Evolutionary conservation across 345 rosid species (phyloP), one percentile per base, ranked within the genome.

Genomic region (Lagerstroemia speciosa): DNA sequence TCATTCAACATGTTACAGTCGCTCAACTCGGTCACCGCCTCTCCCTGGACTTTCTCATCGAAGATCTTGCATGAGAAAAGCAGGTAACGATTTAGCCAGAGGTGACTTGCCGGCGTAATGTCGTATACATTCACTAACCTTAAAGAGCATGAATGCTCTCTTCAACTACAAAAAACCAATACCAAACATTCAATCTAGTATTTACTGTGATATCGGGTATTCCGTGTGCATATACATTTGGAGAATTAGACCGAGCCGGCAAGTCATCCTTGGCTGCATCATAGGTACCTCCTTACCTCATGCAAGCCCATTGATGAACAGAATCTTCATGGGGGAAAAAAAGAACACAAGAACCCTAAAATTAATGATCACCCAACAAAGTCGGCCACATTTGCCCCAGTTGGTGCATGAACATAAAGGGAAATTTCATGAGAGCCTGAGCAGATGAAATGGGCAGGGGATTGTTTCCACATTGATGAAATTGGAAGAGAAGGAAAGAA

Each of bases 251-350:
- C 6, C 5, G 37, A 34, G 64, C 80, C 93, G 93, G 93, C 90
- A 87, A 87, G 90, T 87, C 93, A 87, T 87, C 90, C 93, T 87
- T 87, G 90, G 90, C 93, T 87, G 80, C 78, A 76, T 72, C 69
- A 74, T 81, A 64, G 64, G 5, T 22, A 32, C 74, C 87, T 80
- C 81, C 62, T 76, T 73, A 68, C 67, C 84, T 62, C 92, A 87
- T 81, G 89, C 84, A 81, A 84, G 86, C 79, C 78, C 74, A 71
- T 43, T 66, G 88, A 86, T 84, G 87, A 82, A 67, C 12, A 38
- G 33, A 27, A 27, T 3, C 5, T 46, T 19, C 53, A 46, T 46
- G 1, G n/a, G 17, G 46, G 11, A 41, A 41, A 41, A 41, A 41
- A 41, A 41, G 46, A 41, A 15, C 46, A 41, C 17, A 2, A 9